A percentile compares a stretch with the other conserved stretches of the same genome.
phyloP scores from a whole-genome alignment of 2,329 filamentous ascomycete genomes.

The Tothia fuscella region DNA sequence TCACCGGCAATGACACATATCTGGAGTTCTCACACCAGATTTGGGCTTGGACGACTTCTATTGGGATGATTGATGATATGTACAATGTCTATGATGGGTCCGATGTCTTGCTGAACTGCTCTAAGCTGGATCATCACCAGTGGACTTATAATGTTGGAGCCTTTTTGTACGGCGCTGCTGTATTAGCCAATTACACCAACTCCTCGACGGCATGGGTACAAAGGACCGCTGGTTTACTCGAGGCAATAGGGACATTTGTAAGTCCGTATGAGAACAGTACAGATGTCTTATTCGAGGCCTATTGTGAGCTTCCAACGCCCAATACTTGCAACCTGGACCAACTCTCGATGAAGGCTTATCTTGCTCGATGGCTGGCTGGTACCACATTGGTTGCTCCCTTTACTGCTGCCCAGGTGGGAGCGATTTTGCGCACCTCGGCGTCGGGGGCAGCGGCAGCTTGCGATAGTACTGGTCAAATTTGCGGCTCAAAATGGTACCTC shows the following conservation, averaged over 20 bases:
- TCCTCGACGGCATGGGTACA: conserved; percentile 38
- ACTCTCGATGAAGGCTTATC: conserved; percentile 64
- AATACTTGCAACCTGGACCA: conserved; percentile 58
- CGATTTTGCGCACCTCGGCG: conserved; percentile 30
- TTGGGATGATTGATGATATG: conserved; percentile 40
- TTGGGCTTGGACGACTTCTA: conserved; percentile 25
- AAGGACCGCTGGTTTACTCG: conserved; percentile 45
- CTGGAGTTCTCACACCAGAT: conserved; percentile 45
- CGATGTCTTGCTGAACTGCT: conserved; percentile 30
- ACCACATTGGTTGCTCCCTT: conserved; percentile 32
- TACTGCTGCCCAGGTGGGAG: conserved; percentile 26
- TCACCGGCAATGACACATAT: conserved; percentile 40
- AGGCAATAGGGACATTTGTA: conserved; percentile 39
- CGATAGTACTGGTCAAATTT: conserved; percentile 26
- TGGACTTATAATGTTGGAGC: conserved; percentile 48
- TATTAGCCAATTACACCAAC: conserved; percentile 43
- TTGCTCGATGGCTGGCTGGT: conserved; percentile 50
- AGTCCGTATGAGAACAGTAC: conserved; percentile 37
- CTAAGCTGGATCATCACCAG: conserved; percentile 37
- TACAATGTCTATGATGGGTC: conserved; percentile 35
- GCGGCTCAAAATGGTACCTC: conserved; percentile 35
- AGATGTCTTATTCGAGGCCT: conserved; percentile 50
- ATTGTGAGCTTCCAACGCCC: conserved; percentile 53
- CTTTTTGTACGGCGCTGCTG: conserved; percentile 42
- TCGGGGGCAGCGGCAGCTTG: conserved; percentile 31